These are phyloP conservation scores for Lactifluus echinatus DNA, from an alignment of 768 basidiomycete species.

Conservation along the genomic window DNA sequence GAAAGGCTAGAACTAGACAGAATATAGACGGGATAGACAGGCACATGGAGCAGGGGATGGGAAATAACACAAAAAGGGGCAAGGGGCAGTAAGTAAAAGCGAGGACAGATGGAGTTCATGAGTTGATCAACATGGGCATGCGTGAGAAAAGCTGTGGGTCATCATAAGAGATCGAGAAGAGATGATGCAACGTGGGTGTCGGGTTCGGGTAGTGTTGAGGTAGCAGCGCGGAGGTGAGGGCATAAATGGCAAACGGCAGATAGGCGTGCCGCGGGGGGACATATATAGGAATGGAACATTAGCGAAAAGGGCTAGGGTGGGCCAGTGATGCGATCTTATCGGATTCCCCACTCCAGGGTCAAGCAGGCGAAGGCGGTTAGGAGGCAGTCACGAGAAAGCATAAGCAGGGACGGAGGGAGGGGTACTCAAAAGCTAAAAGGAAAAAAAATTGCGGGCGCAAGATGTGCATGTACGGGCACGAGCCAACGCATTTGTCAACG, in stretches of 20 bases:
- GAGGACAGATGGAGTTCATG: conserved; percentile 13
- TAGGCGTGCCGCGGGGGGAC: background rate
- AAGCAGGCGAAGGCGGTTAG: conserved; percentile 1
- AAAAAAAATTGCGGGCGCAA: background rate
- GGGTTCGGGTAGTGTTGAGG: background rate
- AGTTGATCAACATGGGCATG: conserved; percentile 6
- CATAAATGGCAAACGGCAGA: conserved; percentile 5
- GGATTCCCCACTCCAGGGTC: conserved; percentile 1
- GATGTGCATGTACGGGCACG: background rate
- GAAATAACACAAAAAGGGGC: background rate
- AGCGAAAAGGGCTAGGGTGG: conserved; percentile 1
- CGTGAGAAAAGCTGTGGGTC: conserved; percentile 6
- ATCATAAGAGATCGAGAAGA: conserved; percentile 13
- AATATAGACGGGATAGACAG: conserved; percentile 10
- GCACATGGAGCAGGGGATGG: background rate
- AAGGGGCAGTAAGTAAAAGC: background rate
- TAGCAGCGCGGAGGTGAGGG: background rate
- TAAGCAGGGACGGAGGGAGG: background rate
- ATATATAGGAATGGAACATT: background rate
- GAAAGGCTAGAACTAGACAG: conserved; percentile 13
- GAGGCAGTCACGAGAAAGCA: conserved; percentile 1
- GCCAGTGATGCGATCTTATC: background rate
- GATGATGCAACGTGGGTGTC: conserved; percentile 7
- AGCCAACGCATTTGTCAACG: background rate
- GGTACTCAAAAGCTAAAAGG: background rate